phyloP scores from a whole-genome alignment of 2,329 filamentous ascomycete species.

The Dryadomyces quercivorus region DNA sequence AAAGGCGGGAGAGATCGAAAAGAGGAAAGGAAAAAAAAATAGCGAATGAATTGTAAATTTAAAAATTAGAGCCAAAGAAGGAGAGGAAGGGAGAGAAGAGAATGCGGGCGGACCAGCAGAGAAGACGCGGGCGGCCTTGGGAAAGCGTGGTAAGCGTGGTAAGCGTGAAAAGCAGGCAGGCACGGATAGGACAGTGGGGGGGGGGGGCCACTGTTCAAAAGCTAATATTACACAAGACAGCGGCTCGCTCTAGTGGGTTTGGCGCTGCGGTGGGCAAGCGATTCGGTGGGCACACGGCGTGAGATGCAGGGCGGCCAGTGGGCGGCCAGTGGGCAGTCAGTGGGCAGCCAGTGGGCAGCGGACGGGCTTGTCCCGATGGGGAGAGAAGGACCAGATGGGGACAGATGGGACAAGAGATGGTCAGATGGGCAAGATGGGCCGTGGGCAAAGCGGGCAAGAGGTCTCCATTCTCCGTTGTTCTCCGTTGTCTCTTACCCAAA shows the following conservation, averaged over 20 bases:
- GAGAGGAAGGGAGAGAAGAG: neutral
- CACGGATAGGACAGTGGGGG: slow-evolving; percentile 1
- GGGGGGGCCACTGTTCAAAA: neutral
- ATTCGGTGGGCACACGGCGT: neutral
- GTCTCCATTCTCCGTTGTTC: neutral
- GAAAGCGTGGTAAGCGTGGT: neutral
- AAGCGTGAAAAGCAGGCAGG: neutral
- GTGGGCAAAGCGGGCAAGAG: neutral
- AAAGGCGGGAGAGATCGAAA: slow-evolving; percentile 15
- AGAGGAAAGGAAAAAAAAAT: neutral
- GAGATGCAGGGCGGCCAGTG: neutral
- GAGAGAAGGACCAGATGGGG: neutral
- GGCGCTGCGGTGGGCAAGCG: neutral
- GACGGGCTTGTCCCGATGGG: neutral
- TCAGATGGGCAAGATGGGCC: too few species aligned
- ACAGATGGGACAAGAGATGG: neutral
- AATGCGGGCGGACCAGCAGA: neutral
- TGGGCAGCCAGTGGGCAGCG: neutral
- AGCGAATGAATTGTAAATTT: slow-evolving; percentile 1
- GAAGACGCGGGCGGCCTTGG: neutral
- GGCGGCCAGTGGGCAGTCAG: neutral
- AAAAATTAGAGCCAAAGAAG: slow-evolving; percentile 2
- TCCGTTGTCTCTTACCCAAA: too few species aligned
- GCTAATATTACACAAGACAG: slow-evolving; percentile 1
- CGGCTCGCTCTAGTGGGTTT: neutral